A percentile compares a stretch with the other conserved stretches of the same genome.
Evolutionary conservation across 2,329 filamentous ascomycete genomes (phyloP).

Genomic region (Penicillium vulpinum): DNA sequence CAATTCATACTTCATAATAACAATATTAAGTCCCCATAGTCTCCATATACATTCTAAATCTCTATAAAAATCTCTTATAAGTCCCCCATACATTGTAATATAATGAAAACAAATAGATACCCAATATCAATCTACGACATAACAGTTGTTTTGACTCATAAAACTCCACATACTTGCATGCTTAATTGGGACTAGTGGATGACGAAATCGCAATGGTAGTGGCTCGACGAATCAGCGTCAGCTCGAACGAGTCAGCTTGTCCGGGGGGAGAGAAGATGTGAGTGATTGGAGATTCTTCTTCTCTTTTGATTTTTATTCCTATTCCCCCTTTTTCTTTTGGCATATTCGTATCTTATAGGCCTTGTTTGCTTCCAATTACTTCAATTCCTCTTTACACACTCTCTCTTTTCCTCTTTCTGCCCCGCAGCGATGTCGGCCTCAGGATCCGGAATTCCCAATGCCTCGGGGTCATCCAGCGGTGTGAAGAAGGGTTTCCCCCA

Average conservation of each 20-base stretch:
- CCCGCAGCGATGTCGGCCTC: conserved; percentile 44
- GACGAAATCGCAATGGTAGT: conserved; percentile 19
- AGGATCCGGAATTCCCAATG: conserved; percentile 29
- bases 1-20: too few species aligned
- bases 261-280: not conserved
- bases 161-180: conserved; percentile 4
- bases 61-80: not conserved
- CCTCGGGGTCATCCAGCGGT: conserved; percentile 29
- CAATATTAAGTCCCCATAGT: not conserved
- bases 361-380: not conserved
- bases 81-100: too few species aligned
- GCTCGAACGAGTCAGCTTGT: conserved; percentile 5
- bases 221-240: conserved; percentile 19
- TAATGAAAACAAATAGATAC: too few species aligned
- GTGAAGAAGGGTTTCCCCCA: conserved; percentile 56
- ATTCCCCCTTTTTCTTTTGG: not conserved
- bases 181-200: conserved; percentile 18
- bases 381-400: not conserved
- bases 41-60: not conserved
- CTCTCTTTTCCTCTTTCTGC: conserved; percentile 12
- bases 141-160: conserved; percentile 13
- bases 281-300: not conserved
- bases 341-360: not conserved
- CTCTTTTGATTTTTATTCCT: not conserved
- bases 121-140: too few species aligned